Percentiles rank a stretch among this genome's conserved stretches.
phyloP scores from a whole-genome alignment of 345 rosid species.

The Physaria fendleri region DNA sequence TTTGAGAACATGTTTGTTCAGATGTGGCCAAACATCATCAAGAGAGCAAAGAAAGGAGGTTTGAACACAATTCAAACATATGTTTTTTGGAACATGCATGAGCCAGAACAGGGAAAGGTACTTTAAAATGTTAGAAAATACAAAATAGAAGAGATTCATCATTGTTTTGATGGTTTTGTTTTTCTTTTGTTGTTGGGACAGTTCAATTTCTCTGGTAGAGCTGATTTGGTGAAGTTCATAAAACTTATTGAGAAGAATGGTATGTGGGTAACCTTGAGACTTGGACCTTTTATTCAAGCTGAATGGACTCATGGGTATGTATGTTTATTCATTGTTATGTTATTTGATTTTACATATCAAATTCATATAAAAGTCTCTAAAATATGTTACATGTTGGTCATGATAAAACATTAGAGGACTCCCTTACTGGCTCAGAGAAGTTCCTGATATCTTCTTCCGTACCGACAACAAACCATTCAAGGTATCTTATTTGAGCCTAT shows the following conservation, averaged over 20 bases:
- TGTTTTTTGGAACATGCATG: constrained; percentile 68
- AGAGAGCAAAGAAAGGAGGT: constrained; percentile 48
- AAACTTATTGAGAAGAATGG: constrained; percentile 47
- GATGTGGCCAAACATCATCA: constrained; percentile 39
- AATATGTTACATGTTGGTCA: constrained; percentile 6
- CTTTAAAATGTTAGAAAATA: not conserved
- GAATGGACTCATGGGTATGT: constrained; percentile 99
- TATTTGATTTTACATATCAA: not conserved
- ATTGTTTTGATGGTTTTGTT: not conserved
- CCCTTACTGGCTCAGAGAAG: constrained; percentile 86
- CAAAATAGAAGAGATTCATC: not conserved
- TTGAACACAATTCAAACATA: constrained; percentile 62
- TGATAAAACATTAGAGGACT: constrained; percentile 50
- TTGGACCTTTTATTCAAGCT: constrained; percentile 93
- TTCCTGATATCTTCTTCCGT: constrained; percentile 61
- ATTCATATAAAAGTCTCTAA: not conserved
- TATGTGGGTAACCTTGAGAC: constrained; percentile 56
- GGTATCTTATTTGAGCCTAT: constrained; percentile 38
- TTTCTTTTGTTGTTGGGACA: constrained; percentile 14
- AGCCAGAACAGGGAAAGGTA: constrained; percentile 39
- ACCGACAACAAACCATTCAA: constrained; percentile 69
- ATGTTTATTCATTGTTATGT: constrained; percentile 17
- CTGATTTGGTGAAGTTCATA: constrained; percentile 72
- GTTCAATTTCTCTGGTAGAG: constrained; percentile 63
- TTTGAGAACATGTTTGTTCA: constrained; percentile 7